These are phyloP conservation scores for Ogataea ganodermae DNA, from an alignment of 805 yeast species.

Conservation along the genomic window DNA sequence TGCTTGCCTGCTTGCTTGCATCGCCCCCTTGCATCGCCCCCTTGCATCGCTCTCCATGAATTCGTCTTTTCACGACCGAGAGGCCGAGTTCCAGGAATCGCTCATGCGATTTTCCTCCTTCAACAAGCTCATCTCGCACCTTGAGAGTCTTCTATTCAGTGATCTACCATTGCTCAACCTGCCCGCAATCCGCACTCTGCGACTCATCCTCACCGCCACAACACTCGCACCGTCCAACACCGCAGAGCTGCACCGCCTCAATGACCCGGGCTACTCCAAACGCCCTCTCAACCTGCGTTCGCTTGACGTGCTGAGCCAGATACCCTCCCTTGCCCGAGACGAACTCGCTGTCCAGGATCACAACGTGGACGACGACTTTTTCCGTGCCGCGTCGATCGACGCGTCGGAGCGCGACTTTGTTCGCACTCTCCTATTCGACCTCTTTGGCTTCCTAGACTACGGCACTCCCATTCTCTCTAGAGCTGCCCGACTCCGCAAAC, in stretches of 20 bases:
- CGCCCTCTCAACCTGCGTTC: conserved; percentile 37
- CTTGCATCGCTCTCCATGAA: neutral
- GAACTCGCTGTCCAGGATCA: too few species aligned
- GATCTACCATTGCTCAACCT: conserved; percentile 28
- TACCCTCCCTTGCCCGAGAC: conserved; percentile 10
- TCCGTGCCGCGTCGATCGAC: conserved; percentile 25
- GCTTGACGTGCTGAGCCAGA: conserved; percentile 29
- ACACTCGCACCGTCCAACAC: conserved; percentile 34
- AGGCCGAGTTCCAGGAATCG: conserved; percentile 17
- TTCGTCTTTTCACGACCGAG: conserved; percentile 35
- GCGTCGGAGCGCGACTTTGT: conserved; percentile 9
- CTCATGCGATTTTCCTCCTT: conserved; percentile 30
- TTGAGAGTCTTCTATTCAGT: conserved; percentile 34
- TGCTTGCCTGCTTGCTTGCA: too few species aligned
- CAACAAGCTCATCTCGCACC: conserved; percentile 37
- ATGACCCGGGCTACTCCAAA: conserved; percentile 29
- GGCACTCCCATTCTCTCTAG: neutral
- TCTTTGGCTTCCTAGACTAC: conserved; percentile 12
- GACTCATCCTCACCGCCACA: conserved; percentile 39
- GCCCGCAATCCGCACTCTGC: conserved; percentile 38
- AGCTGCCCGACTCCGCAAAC: conserved; percentile 17
- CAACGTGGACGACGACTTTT: conserved; percentile 29
- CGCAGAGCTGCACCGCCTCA: conserved; percentile 26
- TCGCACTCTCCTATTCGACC: conserved; percentile 20
- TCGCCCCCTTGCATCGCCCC: too few species aligned